Evolutionary conservation across 139 green algal species (phyloP), one percentile per base, ranked within the genome.

Genomic region (Medakamo hakoo): DNA sequence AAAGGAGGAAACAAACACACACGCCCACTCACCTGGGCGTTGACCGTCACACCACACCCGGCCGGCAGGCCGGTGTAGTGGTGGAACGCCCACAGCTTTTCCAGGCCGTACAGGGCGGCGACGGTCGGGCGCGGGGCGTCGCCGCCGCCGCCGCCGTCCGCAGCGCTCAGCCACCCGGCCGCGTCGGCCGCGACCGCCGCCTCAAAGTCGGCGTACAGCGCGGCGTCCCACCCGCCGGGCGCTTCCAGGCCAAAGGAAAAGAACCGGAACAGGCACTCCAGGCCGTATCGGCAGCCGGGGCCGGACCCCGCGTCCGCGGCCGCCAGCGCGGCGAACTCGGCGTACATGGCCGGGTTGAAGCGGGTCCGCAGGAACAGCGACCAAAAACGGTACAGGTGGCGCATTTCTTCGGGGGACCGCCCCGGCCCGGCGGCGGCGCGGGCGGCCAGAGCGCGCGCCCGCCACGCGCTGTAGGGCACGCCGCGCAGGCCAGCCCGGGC

Each of bases 311-410:
- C 71, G 63, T 92, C 83, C 62, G 88, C 80, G 27, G 75, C 68
- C 1, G 80, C 83, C 31, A 74, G 27, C 65, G 68, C 62, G 56
- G 24, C 60, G 29, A 95, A 95, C 62, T 91, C 80, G 19, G 75
- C 70, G 71, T 95, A 96, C 88, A 98, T 97, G 55, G 60, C 69
- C 55, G 83, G 65, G 70, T 95, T 94, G 82, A 93, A 97, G 68
- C 84, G 80, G 63, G 91, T 87, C 29, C 92, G 78, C 71, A 98
- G 78, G 73, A 97, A 98, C 80, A 95, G 98, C 74, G 76, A 91
- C 92, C 92, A 98, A 74, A 98, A 98, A 49, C 91, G 79, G 80
- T 95, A 97, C 56, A 98, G 76, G 30, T 85, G 94, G 82, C 97
- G 96, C 91, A 98, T 98, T 77, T 98, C 88, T 69, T 98, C 91